Conservation (phyloP, 2,329 filamentous ascomycete species). For the Ophiostoma triangulosporum region DNA sequence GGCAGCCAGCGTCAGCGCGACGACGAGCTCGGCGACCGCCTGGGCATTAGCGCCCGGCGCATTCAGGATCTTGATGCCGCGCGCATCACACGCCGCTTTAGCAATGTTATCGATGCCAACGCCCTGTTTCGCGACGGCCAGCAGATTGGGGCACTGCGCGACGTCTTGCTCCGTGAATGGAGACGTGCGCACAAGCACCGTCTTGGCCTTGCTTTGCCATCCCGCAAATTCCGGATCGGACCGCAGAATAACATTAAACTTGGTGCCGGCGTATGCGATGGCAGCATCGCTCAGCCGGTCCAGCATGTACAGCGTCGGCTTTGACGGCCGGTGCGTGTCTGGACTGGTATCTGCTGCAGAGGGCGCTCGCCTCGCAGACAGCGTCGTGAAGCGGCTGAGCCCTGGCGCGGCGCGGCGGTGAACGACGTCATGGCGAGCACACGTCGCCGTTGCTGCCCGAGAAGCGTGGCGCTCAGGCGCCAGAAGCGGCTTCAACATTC, state of each 20-base stretch:
- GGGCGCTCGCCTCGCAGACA: not conserved
- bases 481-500: not conserved
- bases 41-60: conserved; percentile 19
- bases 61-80: conserved; percentile 17
- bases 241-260: conserved; percentile 4
- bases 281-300: not conserved
- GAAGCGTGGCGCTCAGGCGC: not conserved
- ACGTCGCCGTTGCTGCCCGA: not conserved
- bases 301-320: not conserved
- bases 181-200: conserved; percentile 3
- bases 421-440: not conserved
- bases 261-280: not conserved
- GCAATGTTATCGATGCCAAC: conserved; percentile 21
- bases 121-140: conserved; percentile 19
- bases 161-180: conserved; percentile 2
- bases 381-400: not conserved
- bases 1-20: conserved; percentile 20
- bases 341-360: not conserved
- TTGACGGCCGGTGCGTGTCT: not conserved
- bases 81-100: conserved; percentile 14
- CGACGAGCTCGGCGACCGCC: conserved; percentile 22
- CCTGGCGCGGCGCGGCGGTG: not conserved
- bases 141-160: conserved; percentile 11
- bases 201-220: conserved; percentile 2
- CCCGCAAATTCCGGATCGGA: not conserved